Evolutionary conservation across 495 filamentous ascomycete genomes (phyloP).

Genomic region (Penicillium flavigenum): DNA sequence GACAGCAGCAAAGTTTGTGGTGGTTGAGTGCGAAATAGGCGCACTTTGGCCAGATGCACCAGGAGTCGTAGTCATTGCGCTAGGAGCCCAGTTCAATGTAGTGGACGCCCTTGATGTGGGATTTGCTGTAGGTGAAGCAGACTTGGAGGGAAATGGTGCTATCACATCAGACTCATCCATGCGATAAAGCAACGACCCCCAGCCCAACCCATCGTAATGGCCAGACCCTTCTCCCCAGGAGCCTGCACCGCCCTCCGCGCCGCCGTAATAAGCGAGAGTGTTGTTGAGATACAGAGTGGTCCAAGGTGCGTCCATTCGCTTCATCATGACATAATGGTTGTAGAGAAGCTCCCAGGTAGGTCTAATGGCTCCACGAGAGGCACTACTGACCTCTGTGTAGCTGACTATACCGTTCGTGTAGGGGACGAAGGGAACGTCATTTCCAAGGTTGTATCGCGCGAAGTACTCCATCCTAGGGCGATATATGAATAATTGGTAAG

Average conservation of each 20-base stretch:
- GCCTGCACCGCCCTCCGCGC: neutral
- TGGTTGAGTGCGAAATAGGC: neutral
- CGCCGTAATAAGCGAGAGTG: neutral
- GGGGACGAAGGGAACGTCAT: slow-evolving; percentile 5
- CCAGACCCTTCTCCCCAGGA: neutral
- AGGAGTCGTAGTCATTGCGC: neutral
- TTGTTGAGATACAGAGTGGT: neutral
- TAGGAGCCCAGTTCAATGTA: neutral
- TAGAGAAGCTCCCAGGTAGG: neutral
- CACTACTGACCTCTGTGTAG: neutral
- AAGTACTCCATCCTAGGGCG: slow-evolving; percentile 56
- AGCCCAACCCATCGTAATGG: neutral
- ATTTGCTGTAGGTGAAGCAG: neutral
- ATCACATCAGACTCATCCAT: neutral
- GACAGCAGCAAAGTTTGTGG: neutral
- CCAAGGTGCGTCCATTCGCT: neutral
- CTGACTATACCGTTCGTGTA: slow-evolving; percentile 2
- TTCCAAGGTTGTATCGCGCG: slow-evolving; percentile 57
- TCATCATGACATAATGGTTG: neutral
- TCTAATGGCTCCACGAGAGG: neutral
- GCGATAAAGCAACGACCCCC: neutral
- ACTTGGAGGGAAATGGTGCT: neutral
- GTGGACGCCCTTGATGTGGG: neutral
- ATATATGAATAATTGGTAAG: slow-evolving; percentile 15
- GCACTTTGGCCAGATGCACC: neutral